Base-by-base conservation (phyloP, 2,329 filamentous ascomycete genomes). In the Claviceps quebecensis region DNA sequence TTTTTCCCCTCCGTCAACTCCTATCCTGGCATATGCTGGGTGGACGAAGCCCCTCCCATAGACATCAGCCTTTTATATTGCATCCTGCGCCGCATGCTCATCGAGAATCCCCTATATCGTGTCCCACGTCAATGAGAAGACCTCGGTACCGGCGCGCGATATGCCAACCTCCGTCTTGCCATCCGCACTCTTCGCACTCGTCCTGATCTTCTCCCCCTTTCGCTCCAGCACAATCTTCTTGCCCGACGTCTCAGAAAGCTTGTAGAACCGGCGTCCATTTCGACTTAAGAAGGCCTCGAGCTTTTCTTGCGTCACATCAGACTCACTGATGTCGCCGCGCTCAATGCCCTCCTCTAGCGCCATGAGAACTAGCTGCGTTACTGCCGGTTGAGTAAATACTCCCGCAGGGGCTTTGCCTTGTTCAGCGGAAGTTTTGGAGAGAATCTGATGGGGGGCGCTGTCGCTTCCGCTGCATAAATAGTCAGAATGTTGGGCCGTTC, bases 311-410 rank as follows among this genome's bases (percentile, higher is more conserved):
- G 76, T 78, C 8, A 82, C 67, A n/a, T 77, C 72, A 0, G 63
- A 66, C 51, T 75, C 72, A 6, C 62, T 61, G 45, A 82, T 71
- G 38, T 76, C 71, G 2, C 74, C 75, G 11, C 73, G 69, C 54
- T 71, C 69, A 4, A 84, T 69, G 4, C 75, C 84, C 58, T 79
- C 76, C 64, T 85, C 77, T 41, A 88, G 67, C 0, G 72, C 76
- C 37, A 70, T 60, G 23, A 88, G 68, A 46, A 87, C 81, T 47
- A 82, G 73, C 51, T 80, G 80, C 2, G 81, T 72, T 0, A 80
- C 81, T 61, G 81, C 81, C 4, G 83, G 82, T 68, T 91, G 86
- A 1, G 86, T 90, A 64, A 88, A 91, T 44, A 90, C 85, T 4
- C 86, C 86, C 0, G 86, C 86, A 0, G 83, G 78, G 1, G 81